A percentile compares a stretch with the other conserved stretches of the same genome.
phyloP scores from a whole-genome alignment of 148 eudicot species.

The Dysphania ambrosioides region DNA sequence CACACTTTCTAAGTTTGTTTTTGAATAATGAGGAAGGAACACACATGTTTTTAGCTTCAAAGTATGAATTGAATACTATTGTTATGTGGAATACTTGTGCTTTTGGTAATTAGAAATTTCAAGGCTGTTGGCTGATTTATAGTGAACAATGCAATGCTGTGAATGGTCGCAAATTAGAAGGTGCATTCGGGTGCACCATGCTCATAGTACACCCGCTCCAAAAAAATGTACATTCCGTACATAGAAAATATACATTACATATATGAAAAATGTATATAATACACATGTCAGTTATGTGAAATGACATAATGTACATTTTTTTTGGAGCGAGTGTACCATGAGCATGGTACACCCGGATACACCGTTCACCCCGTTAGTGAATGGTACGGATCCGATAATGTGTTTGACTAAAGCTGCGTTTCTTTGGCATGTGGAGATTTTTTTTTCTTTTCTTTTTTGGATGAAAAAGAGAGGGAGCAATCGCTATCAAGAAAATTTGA shows the following conservation, averaged over 20 bases:
- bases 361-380: no score
- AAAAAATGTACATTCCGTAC: no score
- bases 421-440: constrained; percentile 10
- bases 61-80: not conserved
- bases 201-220: no score
- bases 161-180: no score
- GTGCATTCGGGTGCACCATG: no score
- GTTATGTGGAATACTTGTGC: not conserved
- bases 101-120: constrained; percentile 1
- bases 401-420: constrained; percentile 15
- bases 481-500: constrained; percentile 35
- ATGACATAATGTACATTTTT: no score
- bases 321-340: no score
- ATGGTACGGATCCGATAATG: not conserved
- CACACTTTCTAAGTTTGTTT: no score
- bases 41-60: constrained; percentile 15
- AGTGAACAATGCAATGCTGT: not conserved
- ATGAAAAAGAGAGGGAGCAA: constrained; percentile 18
- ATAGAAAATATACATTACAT: no score
- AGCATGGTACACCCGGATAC: no score
- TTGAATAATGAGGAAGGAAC: not conserved
- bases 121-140: not conserved
- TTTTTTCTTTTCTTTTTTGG: constrained; percentile 2
- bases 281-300: no score
- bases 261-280: no score